Percentiles rank a stretch among this genome's conserved stretches.
Evolutionary conservation across 805 yeast species (phyloP).

Genomic region (Candida loeiensis): DNA sequence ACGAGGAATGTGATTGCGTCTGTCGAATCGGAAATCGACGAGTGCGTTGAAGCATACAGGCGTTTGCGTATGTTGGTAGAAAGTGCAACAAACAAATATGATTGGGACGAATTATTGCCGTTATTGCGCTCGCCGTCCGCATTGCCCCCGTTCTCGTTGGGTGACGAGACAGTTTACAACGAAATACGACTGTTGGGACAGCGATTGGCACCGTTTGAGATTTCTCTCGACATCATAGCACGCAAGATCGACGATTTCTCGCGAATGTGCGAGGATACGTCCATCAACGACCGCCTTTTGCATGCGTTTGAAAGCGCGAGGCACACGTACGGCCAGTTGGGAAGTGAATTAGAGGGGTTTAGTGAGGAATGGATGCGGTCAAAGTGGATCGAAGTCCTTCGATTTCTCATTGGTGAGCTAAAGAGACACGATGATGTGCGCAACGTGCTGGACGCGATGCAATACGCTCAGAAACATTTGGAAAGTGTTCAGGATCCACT

Average conservation of each 20-base stretch:
- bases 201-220: conserved; percentile 48
- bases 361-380: conserved; percentile 47
- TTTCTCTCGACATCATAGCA: conserved; percentile 51
- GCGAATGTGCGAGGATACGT: conserved; percentile 15
- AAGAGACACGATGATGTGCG: neutral
- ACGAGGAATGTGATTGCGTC: conserved; percentile 21
- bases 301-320: conserved; percentile 7
- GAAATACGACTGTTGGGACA: conserved; percentile 41
- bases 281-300: conserved; percentile 6
- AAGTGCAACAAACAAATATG: conserved; percentile 16
- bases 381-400: conserved; percentile 55
- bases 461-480: conserved; percentile 11
- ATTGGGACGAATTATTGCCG: conserved; percentile 12
- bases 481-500: conserved; percentile 22
- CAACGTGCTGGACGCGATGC: conserved; percentile 8
- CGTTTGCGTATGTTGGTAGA: conserved; percentile 16
- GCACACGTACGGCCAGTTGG: conserved; percentile 40
- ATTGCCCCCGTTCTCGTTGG: conserved; percentile 30
- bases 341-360: conserved; percentile 38
- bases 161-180: conserved; percentile 34
- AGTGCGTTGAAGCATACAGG: conserved; percentile 18
- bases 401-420: conserved; percentile 40
- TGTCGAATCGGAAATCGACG: conserved; percentile 24
- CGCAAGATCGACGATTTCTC: conserved; percentile 44
- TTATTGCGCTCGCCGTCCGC: conserved; percentile 14